Conservation (phyloP, 306 rosid species). For the Sesbania bispinosa region DNA sequence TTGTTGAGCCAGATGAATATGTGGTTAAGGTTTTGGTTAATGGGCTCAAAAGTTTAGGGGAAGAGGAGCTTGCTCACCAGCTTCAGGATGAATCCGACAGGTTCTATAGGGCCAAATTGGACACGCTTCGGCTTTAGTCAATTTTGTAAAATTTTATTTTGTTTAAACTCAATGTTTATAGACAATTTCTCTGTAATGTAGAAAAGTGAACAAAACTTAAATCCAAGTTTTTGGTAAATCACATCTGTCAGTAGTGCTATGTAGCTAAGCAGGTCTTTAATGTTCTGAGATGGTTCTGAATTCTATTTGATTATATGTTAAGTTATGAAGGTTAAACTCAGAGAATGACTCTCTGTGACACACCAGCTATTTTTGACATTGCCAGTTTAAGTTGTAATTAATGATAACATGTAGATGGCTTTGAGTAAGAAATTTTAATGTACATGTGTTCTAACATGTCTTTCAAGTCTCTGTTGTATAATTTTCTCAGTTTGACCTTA, state of each 20-base stretch:
- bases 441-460: background rate
- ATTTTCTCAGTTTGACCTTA: background rate
- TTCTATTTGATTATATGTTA: conserved; percentile 6
- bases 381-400: background rate
- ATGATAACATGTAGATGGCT: background rate
- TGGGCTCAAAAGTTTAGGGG: conserved; percentile 64
- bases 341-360: background rate
- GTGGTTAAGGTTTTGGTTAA: conserved; percentile 58
- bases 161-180: background rate
- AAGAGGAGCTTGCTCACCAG: conserved; percentile 41
- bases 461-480: background rate
- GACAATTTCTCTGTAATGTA: background rate
- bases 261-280: background rate
- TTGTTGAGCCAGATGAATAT: conserved; percentile 51
- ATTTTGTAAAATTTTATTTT: background rate
- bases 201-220: background rate
- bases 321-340: background rate
- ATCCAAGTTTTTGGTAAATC: background rate
- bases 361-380: background rate
- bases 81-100: conserved; percentile 31
- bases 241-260: no score
- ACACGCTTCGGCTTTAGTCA: background rate
- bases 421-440: no score
- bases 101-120: conserved; percentile 25
- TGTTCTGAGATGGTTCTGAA: no score